A percentile compares a stretch with the other conserved stretches of the same genome.
Evolutionary conservation across 1,284 basidiomycete genomes (phyloP).

Genomic region (Pholiota adiposa): DNA sequence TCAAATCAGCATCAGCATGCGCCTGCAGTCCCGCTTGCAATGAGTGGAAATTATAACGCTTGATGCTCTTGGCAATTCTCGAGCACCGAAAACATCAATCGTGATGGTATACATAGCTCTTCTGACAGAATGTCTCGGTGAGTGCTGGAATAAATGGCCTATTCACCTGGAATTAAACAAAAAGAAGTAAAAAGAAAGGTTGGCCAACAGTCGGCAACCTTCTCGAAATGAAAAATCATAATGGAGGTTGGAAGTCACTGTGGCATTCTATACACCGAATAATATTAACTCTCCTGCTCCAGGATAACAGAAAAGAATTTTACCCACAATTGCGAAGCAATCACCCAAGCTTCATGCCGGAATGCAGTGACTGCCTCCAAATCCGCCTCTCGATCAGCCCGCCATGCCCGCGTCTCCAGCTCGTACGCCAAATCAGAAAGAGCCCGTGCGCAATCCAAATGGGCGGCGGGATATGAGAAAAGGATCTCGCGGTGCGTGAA

Average conservation of each 20-base stretch:
- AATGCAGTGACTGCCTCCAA: conserved; percentile 66
- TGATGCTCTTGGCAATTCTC: too few species aligned
- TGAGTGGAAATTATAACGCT: too few species aligned
- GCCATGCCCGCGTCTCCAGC: conserved; percentile 64
- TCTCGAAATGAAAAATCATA: neutral
- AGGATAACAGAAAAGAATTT: neutral
- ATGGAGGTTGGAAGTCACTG: neutral
- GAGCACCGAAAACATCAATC: too few species aligned
- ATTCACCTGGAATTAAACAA: neutral
- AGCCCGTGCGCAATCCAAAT: conserved; percentile 61
- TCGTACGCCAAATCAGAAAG: conserved; percentile 65
- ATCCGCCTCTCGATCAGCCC: conserved; percentile 68
- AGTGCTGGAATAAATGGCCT: neutral
- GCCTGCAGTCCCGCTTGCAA: too few species aligned
- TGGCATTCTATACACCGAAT: neutral
- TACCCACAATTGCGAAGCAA: conserved; percentile 46
- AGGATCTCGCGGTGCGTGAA: conserved; percentile 75
- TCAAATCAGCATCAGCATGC: neutral
- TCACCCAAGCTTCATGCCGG: conserved; percentile 66
- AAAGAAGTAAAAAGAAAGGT: neutral
- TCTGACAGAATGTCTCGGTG: neutral
- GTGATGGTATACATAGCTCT: too few species aligned
- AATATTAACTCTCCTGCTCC: neutral
- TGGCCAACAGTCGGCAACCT: neutral
- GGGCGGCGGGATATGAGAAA: conserved; percentile 59